Evolutionary conservation across 805 yeast genomes (phyloP).

Genomic region (Candida suzukii): DNA sequence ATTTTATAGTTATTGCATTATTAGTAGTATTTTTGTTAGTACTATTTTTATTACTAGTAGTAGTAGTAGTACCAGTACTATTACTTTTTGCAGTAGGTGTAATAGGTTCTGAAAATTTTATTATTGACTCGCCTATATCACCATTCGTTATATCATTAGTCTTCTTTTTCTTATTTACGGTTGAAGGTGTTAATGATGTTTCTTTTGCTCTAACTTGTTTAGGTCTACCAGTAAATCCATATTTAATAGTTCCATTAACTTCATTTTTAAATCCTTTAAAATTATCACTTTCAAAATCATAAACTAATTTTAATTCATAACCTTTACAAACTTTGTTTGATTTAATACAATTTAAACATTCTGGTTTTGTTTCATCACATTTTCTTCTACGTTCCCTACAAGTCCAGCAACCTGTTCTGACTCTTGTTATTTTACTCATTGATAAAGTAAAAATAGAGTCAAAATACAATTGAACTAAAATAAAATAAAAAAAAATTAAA

Average conservation of each 20-base stretch:
- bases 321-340: conserved; percentile 33
- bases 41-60: too few species aligned
- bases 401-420: conserved; percentile 1
- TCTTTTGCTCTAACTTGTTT: not conserved
- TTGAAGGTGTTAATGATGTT: not conserved
- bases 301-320: conserved; percentile 20
- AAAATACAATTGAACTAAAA: too few species aligned
- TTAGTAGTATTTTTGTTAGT: too few species aligned
- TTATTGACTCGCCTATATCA: too few species aligned
- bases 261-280: conserved; percentile 1
- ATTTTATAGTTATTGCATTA: too few species aligned
- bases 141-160: not conserved
- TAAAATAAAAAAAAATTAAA: too few species aligned
- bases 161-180: not conserved
- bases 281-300: conserved; percentile 2
- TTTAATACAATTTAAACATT: conserved; percentile 33
- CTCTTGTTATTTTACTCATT: conserved; percentile 1
- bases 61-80: too few species aligned
- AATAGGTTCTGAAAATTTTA: too few species aligned
- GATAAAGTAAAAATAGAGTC: too few species aligned
- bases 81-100: too few species aligned
- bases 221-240: conserved; percentile 5
- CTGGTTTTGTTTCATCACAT: conserved; percentile 41
- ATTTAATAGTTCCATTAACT: conserved; percentile 3
- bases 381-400: conserved; percentile 1